Base-by-base conservation (phyloP, 208 protist genomes). In the Sergeia podlipaevii region DNA sequence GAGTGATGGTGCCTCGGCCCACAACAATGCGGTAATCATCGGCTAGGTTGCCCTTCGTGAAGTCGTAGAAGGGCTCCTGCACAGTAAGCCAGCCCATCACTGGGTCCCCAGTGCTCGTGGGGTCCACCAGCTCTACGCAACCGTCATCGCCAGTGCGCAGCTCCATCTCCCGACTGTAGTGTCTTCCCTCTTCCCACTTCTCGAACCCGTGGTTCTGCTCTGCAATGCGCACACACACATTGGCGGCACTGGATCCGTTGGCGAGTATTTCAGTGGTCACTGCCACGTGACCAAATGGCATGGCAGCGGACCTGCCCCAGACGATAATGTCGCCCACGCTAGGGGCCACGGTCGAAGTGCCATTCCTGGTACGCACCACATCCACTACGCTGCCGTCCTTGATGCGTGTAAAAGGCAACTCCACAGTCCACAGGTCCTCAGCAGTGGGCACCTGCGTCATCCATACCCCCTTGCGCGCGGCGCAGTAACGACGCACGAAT, bases 121-220 rank as follows among this genome's bases (percentile, higher is more conserved):
- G 49, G 60, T 87, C 74, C 15, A 64, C 41, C 43, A 85, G 44
- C 54, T 79, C 63, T 10, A 77, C 20, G 6, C 45, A 46, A 21
- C 65, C 63, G 33, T 68, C 55, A 4, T 41, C 33, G 28, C 37
- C 41, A 20, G 21, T 39, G 13, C 30, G 66, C 43, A 85, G 27
- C 2, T 42, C 41, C 34, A 91, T 50, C 45, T 80, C 64, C 3
- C 80, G 74, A 47, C 72, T 87, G 69, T 64, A 89, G 20, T 63
- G 58, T 42, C 58, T 42, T n/a, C 61, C 70, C 23, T 59, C 26
- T 3, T 66, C 51, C 79, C 77, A 93, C 46, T 39, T 30, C 48
- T 73, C 57, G 52, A 84, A 89, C 15, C 63, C 74, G 26, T 85
- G 58, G 49, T 87, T 89, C 52, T 93, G 80, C 70, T 93, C 85